Evolutionary conservation across 2,329 filamentous ascomycete genomes (phyloP), one percentile per base, ranked within the genome.

Genomic region (Coniella vitis): DNA sequence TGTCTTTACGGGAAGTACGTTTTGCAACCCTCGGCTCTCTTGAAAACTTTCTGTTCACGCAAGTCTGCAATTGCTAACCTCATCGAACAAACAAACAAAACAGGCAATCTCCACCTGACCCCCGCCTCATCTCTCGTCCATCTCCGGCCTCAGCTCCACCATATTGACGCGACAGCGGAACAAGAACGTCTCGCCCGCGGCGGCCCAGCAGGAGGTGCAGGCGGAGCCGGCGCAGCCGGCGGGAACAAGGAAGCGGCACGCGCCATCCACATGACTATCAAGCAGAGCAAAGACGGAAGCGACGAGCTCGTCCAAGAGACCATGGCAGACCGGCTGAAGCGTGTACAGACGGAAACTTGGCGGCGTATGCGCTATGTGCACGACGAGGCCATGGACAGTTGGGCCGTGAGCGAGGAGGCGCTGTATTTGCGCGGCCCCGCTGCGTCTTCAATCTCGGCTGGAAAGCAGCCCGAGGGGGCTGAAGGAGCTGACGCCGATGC

Each of bases 111-210:
- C 9, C 89, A 96, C 68, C 80, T 97, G 35, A 94, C 89, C 1
- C 87, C 86, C 20, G 79, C 94, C 39, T 82, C 84, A 36, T 85
- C 87, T 2, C 80, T 95, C 38, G 86, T 95, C 37, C 88, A 95
- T 63, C 81, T 98, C 61, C 86, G 90, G 4, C 90, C 93, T 0
- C 88, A 96, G 61, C 86, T 95, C 53, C 89, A 95, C 67, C 90
- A 97, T 68, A 76, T 97, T 57, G 93, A 97, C 67, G 91, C 93
- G 3, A 69, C 82, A 39, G 75, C 84, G 40, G 89, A 96, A 59
- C 76, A 87, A 48, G 81, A 86, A 32, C 78, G 78, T 38, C 72
- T 73, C 37, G 57, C 59, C n/a, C 62, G 67, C 13, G 61, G 64
- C 12, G 65, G 48, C 64, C 61, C 25, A 5, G 25, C 25, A 29